phyloP scores from a whole-genome alignment of 2,329 filamentous ascomycete genomes.

The Paraphoma chrysanthemicola region DNA sequence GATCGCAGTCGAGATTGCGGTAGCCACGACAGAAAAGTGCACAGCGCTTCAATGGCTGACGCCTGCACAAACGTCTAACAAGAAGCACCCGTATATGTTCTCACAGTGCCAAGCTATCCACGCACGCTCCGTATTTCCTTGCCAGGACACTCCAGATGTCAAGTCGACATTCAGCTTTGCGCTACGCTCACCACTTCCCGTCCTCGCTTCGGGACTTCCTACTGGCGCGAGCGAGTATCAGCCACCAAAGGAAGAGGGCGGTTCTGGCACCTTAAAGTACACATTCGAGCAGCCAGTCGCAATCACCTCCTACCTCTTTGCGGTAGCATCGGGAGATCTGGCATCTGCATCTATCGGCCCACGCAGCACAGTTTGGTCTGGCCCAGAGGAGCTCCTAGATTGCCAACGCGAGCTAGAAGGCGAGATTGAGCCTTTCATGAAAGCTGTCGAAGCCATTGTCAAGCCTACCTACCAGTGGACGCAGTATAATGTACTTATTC shows the following conservation, averaged over 20 bases:
- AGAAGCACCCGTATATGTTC: conserved; percentile 97
- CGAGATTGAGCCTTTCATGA: conserved; percentile 91
- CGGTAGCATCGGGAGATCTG: conserved; percentile 85
- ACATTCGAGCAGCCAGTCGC: conserved; percentile 89
- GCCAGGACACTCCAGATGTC: conserved; percentile 95
- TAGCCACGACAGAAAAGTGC: conserved; percentile 86
- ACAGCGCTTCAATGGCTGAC: conserved; percentile 96
- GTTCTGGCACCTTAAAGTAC: conserved; percentile 68
- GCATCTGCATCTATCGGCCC: conserved; percentile 85
- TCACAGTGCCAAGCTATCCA: conserved; percentile 98
- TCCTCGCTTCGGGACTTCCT: conserved; percentile 87
- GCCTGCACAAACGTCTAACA: conserved; percentile 91
- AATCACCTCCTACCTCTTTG: conserved; percentile 93
- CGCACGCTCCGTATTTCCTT: conserved; percentile 90
- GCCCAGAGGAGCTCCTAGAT: conserved; percentile 82
- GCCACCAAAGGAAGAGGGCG: conserved; percentile 59
- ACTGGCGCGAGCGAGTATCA: conserved; percentile 60
- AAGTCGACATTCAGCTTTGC: conserved; percentile 95
- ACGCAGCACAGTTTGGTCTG: conserved; percentile 82
- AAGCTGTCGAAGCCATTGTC: conserved; percentile 79
- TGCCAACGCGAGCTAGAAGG: conserved; percentile 91
- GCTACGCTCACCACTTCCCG: conserved; percentile 83
- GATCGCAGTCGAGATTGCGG: conserved; percentile 54
- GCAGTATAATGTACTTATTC: conserved; percentile 89
- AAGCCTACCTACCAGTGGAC: conserved; percentile 88